Base-by-base conservation (phyloP, 192 early-diverging fungal species). In the Mortierella claussenii region DNA sequence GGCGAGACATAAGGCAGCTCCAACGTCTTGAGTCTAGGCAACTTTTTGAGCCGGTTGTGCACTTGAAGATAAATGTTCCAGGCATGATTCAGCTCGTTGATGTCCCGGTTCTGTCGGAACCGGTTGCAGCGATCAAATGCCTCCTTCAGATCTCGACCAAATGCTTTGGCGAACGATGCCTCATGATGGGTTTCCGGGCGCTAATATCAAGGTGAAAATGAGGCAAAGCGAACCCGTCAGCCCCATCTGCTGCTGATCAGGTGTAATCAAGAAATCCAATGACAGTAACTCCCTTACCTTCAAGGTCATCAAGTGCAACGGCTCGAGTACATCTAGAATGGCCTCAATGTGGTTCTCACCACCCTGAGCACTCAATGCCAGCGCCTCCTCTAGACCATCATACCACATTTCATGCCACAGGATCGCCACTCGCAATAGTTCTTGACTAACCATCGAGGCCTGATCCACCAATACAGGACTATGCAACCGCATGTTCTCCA, bases 331-430 rank as follows among this genome's bases (percentile, higher is more conserved):
- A 0, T 85, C 79, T 69, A 95, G 89, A 92, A 97, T 97, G 6
- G 89, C 91, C 20, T 94, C 90, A 2, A 91, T 84, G 53, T 97
- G 91, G 54, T 96, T 92, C 36, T 88, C 83, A 8, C 85, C 81
- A 23, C 87, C 65, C 24, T 65, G 83, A 64, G 88, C 92, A 65
- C 94, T 95, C 20, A 90, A 55, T 18, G 88, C 79, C 18, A 89
- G 90, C 0, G 94, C 95, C 40, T 95, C 93, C 47, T 95, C 92
- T 1, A 99, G 76, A 1, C 92, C 94, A 64, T 97, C 95, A 48
- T 92, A 87, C 98, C 98, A 99, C 93, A 96, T 92, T 78, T 99
- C 98, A 48, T 96, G 93, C 91, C 96, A 96, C 45, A 97, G 68
- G 60, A 98, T 92, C 8, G 97, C 94, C 11, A 97, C 93, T 10